Base-by-base conservation (phyloP, 1,139 yeast species). In the Kodamaea sp. region DNA sequence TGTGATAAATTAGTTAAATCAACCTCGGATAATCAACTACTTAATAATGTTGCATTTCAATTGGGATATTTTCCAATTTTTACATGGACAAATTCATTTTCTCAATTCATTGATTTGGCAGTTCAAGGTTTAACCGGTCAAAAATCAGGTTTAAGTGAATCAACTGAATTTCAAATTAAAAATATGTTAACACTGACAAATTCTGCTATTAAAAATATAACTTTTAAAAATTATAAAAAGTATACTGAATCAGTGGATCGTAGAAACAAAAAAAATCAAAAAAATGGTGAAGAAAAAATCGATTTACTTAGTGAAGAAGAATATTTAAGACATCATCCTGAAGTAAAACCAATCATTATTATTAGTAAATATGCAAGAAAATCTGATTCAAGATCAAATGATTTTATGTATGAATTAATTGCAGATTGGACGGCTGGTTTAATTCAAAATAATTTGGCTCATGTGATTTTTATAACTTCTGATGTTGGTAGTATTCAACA, bases 121-220 rank as follows among this genome's bases (percentile, higher is more conserved):
- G 85, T 86, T 10, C 96, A 88, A 57, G 92, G 97, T 39, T 58
- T 92, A 33, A 89, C 96, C 1, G 98, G 98, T 0, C 97, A 89
- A 58, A 88, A 88, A 54, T 84, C 96, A 1, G 97, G 97, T 0
- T 70, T 92, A 39, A 79, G 95, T 25, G 97, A 92, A 57, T 70
- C 88, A 1, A 81, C 81, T 43, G 97, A 92, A 48, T 69, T 85
- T 0, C 97, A 89, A 57, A 75, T 85, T 47, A 82, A 86, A 58
- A 82, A 83, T 48, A 90, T 92, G 80, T 73, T 92, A 34, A 75
- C 79, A 37, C 76, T 90, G 32, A 75, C 95, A 0, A 65, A 83
- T 15, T 79, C 78, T 50, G 90, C 96, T 0, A 70, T 92, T 24
- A 73, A 90, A 47, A 77, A 76, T 22, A 74, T 88, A 7, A 88